These are phyloP conservation scores for Diospyros lotus DNA, from an alignment of 148 eudicot genomes.

Conservation along the genomic window DNA sequence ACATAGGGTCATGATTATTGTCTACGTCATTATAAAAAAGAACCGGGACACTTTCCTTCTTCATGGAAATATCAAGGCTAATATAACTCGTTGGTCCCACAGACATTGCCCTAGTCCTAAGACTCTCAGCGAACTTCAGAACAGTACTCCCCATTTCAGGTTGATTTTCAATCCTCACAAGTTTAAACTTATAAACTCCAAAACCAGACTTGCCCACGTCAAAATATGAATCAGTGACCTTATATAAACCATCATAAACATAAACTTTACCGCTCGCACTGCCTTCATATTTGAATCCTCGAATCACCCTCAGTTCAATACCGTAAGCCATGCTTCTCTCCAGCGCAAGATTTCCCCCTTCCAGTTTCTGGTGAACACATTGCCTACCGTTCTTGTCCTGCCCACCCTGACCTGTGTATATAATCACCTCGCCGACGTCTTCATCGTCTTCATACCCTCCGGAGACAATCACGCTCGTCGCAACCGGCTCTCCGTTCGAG, in stretches of 20 bases:
- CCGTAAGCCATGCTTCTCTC: slow-evolving; percentile 92
- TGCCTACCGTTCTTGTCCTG: slow-evolving; percentile 57
- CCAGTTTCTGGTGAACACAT: slow-evolving; percentile 64
- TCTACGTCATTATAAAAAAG: slow-evolving; percentile 76
- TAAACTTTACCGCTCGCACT: slow-evolving; percentile 58
- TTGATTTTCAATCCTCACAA: slow-evolving; percentile 65
- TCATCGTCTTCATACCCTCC: slow-evolving; percentile 97
- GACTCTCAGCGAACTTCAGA: slow-evolving; percentile 48
- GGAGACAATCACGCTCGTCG: slow-evolving; percentile 79
- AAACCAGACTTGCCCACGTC: slow-evolving; percentile 89
- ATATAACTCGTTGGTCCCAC: slow-evolving; percentile 63
- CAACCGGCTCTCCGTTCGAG: slow-evolving; percentile 85
- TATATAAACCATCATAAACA: slow-evolving; percentile 96
- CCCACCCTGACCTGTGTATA: slow-evolving; percentile 92
- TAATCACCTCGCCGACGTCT: slow-evolving; percentile 69
- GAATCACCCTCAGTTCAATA: slow-evolving; percentile 82
- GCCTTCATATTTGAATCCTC: slow-evolving; percentile 70
- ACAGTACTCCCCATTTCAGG: slow-evolving; percentile 82
- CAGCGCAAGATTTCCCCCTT: slow-evolving; percentile 74
- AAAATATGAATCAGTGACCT: slow-evolving; percentile 60
- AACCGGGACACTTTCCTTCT: slow-evolving; percentile 60
- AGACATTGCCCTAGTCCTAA: slow-evolving; percentile 51
- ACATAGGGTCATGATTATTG: slow-evolving; percentile 52
- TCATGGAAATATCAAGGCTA: slow-evolving; percentile 65
- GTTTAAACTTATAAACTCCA: slow-evolving; percentile 83